Evolutionary conservation across 2,329 filamentous ascomycete species (phyloP), one percentile per base, ranked within the genome.

Genomic region (Diaporthe citrichinensis): DNA sequence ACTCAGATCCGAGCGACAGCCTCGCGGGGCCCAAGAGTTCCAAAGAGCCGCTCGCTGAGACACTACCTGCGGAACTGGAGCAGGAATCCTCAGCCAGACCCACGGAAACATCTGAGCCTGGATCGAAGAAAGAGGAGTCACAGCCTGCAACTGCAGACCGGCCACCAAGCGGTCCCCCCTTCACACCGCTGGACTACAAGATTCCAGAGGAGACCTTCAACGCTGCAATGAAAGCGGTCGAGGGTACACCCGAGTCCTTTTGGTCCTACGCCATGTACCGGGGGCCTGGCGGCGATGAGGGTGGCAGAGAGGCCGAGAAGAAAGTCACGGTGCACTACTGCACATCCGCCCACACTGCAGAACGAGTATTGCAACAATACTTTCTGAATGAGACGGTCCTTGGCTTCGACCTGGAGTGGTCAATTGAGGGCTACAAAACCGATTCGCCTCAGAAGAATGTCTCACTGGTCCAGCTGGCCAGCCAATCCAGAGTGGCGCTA

Each of bases 351-450:
- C 86, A 91, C 49, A 90, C 90, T 3, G 93, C 94, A 25, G 95
- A 98, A 82, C 84, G 86, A 8, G 89, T 94, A 10, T 87, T 91
- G 75, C 86, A 90, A 74, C 86, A 90, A 74, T 88, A 93, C 74
- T 98, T 98, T 79, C 81, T 92, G 53, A 78, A 89, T 36, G 91
- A 97, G 80, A 87, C 90, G 53, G 84, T 97, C 2, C 82, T 98
- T n/a, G 96, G 96, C 0, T 95, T 98, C 77, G 96, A 98, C 80
- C 88, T 98, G 77, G 96, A 98, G 85, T 98, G 96, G 96, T 88
- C 91, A 71, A 78, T 86, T 1, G 85, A 89, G 8, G 87, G 91
- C 0, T 85, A 81, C 8, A 86, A 82, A 28, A 79, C 78, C 10
- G 82, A 87, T 3, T 86, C 88, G 4, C 84, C 92, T 5, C 93